A percentile compares a stretch with the other conserved stretches of the same genome.
Evolutionary conservation across 192 early-diverging fungal genomes (phyloP).

Genomic region (Diversispora epigaea): DNA sequence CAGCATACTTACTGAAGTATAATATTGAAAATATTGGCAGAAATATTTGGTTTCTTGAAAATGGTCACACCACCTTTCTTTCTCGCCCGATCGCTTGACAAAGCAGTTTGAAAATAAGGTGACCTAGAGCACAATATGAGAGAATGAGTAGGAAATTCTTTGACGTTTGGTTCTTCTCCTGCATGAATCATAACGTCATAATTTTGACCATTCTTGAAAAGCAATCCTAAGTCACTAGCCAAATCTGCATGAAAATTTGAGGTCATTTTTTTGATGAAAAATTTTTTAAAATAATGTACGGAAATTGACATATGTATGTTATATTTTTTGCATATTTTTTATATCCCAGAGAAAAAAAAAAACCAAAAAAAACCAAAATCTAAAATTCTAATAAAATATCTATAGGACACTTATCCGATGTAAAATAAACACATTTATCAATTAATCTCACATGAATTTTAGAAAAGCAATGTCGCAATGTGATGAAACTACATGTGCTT

Average conservation of each 20-base stretch:
- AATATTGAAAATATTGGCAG: neutral
- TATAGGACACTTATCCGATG: too few relatives aligned
- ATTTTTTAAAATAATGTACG: too few relatives aligned
- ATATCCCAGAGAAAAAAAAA: too few relatives aligned
- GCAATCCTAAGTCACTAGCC: neutral
- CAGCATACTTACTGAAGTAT: neutral
- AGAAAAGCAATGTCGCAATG: too few relatives aligned
- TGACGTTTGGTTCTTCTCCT: neutral
- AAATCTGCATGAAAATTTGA: neutral
- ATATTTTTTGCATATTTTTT: too few relatives aligned
- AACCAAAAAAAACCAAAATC: too few relatives aligned
- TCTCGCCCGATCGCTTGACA: neutral
- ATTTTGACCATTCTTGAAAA: neutral
- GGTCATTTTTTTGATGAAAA: neutral
- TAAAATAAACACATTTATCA: too few relatives aligned
- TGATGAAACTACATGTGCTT: too few relatives aligned
- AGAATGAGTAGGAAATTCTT: constrained; percentile 17
- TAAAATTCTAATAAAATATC: too few relatives aligned
- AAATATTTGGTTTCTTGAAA: constrained; percentile 24
- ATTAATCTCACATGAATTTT: too few relatives aligned
- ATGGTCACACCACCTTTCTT: neutral
- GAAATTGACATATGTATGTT: too few relatives aligned
- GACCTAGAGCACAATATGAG: neutral
- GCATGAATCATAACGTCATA: constrained; percentile 21
- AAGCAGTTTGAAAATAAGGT: constrained; percentile 11